Conservation (phyloP, 2,329 filamentous ascomycete genomes). For the Penicillium expansum region DNA sequence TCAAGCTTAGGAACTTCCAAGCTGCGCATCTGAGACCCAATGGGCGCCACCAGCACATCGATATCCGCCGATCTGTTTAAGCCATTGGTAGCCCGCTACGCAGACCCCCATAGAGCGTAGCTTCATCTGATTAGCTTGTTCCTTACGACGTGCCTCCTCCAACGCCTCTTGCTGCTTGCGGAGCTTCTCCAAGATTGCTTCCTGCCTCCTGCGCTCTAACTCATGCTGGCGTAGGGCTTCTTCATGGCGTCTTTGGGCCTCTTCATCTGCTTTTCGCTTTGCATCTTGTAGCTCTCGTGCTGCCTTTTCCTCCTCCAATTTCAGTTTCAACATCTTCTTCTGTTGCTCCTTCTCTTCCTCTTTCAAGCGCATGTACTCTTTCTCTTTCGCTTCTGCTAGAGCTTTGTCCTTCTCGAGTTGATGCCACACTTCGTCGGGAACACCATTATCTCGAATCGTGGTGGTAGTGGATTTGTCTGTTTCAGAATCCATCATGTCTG, state of each 20-base stretch:
- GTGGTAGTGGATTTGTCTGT: not conserved
- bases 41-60: slow-evolving; percentile 62
- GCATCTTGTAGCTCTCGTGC: not conserved
- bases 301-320: not conserved
- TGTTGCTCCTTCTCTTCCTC: not conserved
- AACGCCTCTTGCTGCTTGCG: slow-evolving; percentile 35
- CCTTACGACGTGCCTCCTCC: slow-evolving; percentile 37
- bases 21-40: slow-evolving; percentile 46
- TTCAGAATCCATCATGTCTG: not conserved
- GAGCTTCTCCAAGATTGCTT: slow-evolving; percentile 41
- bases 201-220: slow-evolving; percentile 27
- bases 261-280: slow-evolving; percentile 7
- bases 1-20: not conserved
- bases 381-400: not conserved
- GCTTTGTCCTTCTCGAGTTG: slow-evolving; percentile 20
- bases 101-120: slow-evolving; percentile 57
- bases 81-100: slow-evolving; percentile 58
- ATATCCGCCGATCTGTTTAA: slow-evolving; percentile 58
- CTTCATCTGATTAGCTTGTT: slow-evolving; percentile 46
- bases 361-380: not conserved
- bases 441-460: slow-evolving; percentile 19
- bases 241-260: slow-evolving; percentile 31
- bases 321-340: not conserved
- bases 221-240: slow-evolving; percentile 22
- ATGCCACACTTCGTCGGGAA: slow-evolving; percentile 26